Evolutionary conservation across 495 filamentous ascomycete genomes (phyloP).

Genomic region (Podospora comata): DNA sequence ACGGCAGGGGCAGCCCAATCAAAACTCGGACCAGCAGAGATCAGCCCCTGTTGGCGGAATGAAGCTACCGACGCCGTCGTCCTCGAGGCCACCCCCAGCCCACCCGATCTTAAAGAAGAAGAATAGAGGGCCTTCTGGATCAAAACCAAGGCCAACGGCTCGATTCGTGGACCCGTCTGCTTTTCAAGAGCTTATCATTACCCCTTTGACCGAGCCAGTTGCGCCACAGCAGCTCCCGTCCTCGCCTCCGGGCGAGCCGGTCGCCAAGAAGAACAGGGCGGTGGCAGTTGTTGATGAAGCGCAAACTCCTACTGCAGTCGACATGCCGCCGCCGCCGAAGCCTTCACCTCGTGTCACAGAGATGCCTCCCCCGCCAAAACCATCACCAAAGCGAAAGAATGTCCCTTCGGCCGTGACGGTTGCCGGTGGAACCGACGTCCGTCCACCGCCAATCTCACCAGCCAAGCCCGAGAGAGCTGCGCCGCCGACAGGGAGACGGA

Average conservation of each 20-base stretch:
- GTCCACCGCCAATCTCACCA: conserved; percentile 16
- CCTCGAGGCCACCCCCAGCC: conserved; percentile 34
- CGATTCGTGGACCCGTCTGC: conserved; percentile 49
- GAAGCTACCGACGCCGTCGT: conserved; percentile 32
- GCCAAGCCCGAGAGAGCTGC: conserved; percentile 25
- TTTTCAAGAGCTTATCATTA: conserved; percentile 28
- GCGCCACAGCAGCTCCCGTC: background rate
- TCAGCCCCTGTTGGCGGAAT: conserved; percentile 9
- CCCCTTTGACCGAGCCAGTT: background rate
- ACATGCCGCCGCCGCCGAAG: conserved; percentile 17
- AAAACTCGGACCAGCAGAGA: conserved; percentile 4
- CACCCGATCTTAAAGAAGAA: conserved; percentile 57
- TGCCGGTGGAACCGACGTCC: background rate
- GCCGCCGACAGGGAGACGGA: conserved; percentile 31
- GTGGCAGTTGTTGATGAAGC: background rate
- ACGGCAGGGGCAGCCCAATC: conserved; percentile 14
- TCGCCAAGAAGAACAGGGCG: background rate
- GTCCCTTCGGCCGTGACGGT: background rate
- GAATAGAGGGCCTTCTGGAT: conserved; percentile 47
- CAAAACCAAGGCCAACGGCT: conserved; percentile 50
- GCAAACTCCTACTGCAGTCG: conserved; percentile 11
- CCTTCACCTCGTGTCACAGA: conserved; percentile 8
- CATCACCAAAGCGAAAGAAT: conserved; percentile 8
- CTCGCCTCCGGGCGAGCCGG: background rate
- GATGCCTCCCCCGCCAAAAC: conserved; percentile 29